Base-by-base conservation (phyloP, 176 grass and related monocot genomes). In the Aechmea fasciata region DNA sequence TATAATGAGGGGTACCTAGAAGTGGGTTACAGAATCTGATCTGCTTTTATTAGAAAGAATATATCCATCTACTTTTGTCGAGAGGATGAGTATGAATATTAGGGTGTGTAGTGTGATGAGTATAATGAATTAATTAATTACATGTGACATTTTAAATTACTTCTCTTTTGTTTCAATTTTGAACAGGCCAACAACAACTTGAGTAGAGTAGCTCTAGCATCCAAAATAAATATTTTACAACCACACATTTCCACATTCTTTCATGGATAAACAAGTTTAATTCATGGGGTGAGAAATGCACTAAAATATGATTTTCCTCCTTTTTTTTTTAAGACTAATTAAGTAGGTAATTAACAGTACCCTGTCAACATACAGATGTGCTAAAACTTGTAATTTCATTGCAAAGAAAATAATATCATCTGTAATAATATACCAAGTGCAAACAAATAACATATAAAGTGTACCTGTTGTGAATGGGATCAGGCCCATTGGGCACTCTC, bases 401-500 rank as follows among this genome's bases (percentile, higher is more conserved):
- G 33, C 33, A 41, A 41, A 41, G 33, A 41, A 41, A 5, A 7
- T 41, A 41, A 41, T 41, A 41, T 41, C 33, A 33, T 33, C 4
- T 19, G 20, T 66, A 47, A 19, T 14, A 54, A 15, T 49, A 19
- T 10, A 69, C n/a, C 18, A 67, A 78, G 2, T 47, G 11, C 11
- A 13, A 15, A 55, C 33, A 41, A 15, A 55, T 5, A 41, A 41
- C 33, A 22, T 9, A 23, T 50, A 49, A 20, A 23, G 1, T 68
- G 15, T 88, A 95, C 90, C 90, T 84, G 11, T 95, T 95, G 64
- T 96, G 91, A 81, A 96, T 96, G 14, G 87, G 91, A 65, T 96
- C 91, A 73, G 91, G 76, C 3, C 91, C 91, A 28, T 96, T 96
- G 23, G 91, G 91, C 49, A 96, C 91, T 75, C 81, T 90, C 67